phyloP scores from a whole-genome alignment of 2,329 filamentous ascomycete genomes.

The Exophiala sideris region DNA sequence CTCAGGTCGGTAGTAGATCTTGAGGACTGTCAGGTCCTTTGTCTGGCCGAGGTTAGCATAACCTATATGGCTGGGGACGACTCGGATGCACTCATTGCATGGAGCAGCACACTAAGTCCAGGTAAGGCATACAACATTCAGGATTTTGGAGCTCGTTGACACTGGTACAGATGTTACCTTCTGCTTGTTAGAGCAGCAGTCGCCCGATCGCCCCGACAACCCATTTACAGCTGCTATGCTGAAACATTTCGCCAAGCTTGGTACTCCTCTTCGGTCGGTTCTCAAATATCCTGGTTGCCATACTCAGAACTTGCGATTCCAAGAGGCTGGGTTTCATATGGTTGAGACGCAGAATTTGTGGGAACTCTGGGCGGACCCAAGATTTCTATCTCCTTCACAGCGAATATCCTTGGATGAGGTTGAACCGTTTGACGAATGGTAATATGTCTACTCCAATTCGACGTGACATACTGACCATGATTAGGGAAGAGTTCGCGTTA shows the following conservation, averaged over 20 bases:
- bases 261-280: constrained; percentile 26
- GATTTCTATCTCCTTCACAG: constrained; percentile 61
- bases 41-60: constrained; percentile 84
- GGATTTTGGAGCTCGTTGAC: background rate
- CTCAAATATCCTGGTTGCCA: constrained; percentile 65
- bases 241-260: constrained; percentile 28
- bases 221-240: constrained; percentile 60
- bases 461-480: background rate
- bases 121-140: constrained; percentile 47
- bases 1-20: constrained; percentile 60
- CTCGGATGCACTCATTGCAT: constrained; percentile 71
- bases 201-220: constrained; percentile 72
- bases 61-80: constrained; percentile 79
- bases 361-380: constrained; percentile 72
- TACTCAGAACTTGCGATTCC: constrained; percentile 69
- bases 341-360: constrained; percentile 68
- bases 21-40: constrained; percentile 63
- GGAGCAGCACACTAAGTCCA: constrained; percentile 68
- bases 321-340: constrained; percentile 62
- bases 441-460: background rate
- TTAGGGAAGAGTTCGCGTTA: constrained; percentile 73
- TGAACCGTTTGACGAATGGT: constrained; percentile 90
- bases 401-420: constrained; percentile 63
- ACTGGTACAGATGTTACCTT: constrained; percentile 61
- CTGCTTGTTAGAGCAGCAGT: constrained; percentile 79